Evolutionary conservation across 768 basidiomycete genomes (phyloP), one percentile per base, ranked within the genome.

Genomic region (Mycena vulgaris): DNA sequence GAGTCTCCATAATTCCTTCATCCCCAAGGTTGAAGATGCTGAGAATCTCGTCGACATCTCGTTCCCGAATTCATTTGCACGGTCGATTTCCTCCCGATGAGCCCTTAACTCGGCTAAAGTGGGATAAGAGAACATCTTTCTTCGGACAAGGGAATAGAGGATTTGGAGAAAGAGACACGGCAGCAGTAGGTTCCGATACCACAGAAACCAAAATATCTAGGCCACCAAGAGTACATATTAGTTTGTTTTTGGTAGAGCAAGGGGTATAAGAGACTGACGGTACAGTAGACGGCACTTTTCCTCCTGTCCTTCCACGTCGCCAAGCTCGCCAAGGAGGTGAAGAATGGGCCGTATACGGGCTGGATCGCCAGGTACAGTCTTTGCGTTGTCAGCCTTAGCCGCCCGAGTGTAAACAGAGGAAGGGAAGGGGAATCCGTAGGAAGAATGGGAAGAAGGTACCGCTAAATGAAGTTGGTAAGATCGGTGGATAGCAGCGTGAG

Each of bases 201-300:
- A 93, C 19, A 92, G 74, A 39, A 84, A 77, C 92, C 92, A 93
- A 71, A 87, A 93, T 1, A 83, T 64, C 92, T 92, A n/a, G n/a
- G 69, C 28, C 11, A 56, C 28, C 49, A 37, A 28, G 19, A 40
- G 19, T 16, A 40, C 40, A 40, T 17, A 48, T 61, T 40, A 52
- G 47, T n/a, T n/a, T n/a, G 30, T n/a, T 23, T 17, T 23, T 1
- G 45, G 40, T n/a, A 58, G 68, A 40, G 39, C 55, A 21, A 39
- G 35, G 68, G 13, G 49, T 13, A 40, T 19, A 48, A 19, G 42
- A 10, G 23, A 40, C 31, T 25, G 35, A 84, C 92, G 35, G 75
- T 61, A 70, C 91, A 93, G 65, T 85, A 85, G 13, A 78, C 59
- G 16, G 83, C 72, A 68, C 92, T 93, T 42, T 73, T 84, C 51